phyloP scores from a whole-genome alignment of 768 basidiomycete genomes.

The Phylloporus arenicola region DNA sequence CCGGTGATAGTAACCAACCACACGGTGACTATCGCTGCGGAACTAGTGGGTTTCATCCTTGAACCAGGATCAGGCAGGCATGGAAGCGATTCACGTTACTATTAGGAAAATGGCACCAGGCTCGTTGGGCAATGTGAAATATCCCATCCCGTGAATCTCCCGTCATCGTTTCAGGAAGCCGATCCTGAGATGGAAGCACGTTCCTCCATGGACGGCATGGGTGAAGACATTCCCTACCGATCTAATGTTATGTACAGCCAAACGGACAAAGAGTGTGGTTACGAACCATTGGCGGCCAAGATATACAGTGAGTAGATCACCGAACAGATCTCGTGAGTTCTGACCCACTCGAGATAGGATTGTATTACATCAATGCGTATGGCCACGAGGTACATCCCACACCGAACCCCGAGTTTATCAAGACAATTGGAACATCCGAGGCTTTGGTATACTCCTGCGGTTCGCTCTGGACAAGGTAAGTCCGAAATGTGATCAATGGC shows the following conservation, averaged over 20 bases:
- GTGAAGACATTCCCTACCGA: slow-evolving; percentile 39
- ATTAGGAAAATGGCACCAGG: slow-evolving; percentile 64
- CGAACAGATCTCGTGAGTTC: slow-evolving; percentile 9
- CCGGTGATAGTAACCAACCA: slow-evolving; percentile 93
- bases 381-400: slow-evolving; percentile 88
- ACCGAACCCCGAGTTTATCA: slow-evolving; percentile 77
- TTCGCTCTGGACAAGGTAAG: slow-evolving; percentile 88
- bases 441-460: slow-evolving; percentile 89
- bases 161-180: slow-evolving; percentile 27
- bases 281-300: slow-evolving; percentile 52
- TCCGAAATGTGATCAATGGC: slow-evolving; percentile 1
- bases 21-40: slow-evolving; percentile 91
- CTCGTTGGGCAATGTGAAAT: slow-evolving; percentile 93
- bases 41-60: slow-evolving; percentile 54
- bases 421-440: slow-evolving; percentile 53
- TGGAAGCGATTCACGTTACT: slow-evolving; percentile 3
- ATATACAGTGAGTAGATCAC: slow-evolving; percentile 52
- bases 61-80: slow-evolving; percentile 43
- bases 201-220: slow-evolving; percentile 53
- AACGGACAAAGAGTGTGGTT: slow-evolving; percentile 41
- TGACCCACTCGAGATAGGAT: slow-evolving; percentile 37
- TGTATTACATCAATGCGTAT: slow-evolving; percentile 88
- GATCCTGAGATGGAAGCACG: slow-evolving; percentile 31
- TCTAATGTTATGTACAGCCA: slow-evolving; percentile 67
- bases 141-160: slow-evolving; percentile 66